Evolutionary conservation across 1,284 basidiomycete species (phyloP), one percentile per base, ranked within the genome.

Genomic region (Trametes polyzona): DNA sequence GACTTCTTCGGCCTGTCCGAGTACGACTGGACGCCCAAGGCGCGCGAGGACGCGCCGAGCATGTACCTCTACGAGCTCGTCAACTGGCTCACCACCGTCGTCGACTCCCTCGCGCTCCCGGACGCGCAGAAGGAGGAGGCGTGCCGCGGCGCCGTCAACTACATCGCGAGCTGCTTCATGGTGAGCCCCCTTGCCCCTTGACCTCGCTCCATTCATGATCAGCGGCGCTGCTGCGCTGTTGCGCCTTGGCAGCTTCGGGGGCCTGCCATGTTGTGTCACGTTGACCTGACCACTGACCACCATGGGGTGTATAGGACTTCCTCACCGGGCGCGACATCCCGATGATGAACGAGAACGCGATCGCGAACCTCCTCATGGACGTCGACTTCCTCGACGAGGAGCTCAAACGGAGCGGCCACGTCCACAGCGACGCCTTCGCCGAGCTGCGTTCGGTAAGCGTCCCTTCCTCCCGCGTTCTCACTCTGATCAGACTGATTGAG

Each of bases 71-170:
- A 94, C 69, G 97, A 98, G 72, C 85, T 98, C 69, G 84, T 97
- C 69, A 95, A 95, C 67, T 99, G 96, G 92, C 80, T 99, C 41
- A 94, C 91, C 36, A 97, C 96, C 1, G 93, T 98, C 63, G 95
- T 99, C 63, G 96, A 98, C 72, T 92, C 92, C 27, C 88, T 98
- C 17, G 81, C 92, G 47, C 88, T 97, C 68, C 87, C 93, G 59
- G 88, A 93, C 55, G 75, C 78, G 6, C 90, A 95, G 73, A 96
- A 96, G 74, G 89, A 92, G 46, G 87, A 91, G 59, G 92, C 93
- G 12, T 99, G 97, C 73, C 83, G 83, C 63, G 90, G 87, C 35
- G 95, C 96, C 12, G 81, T 96, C 36, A 77, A 81, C 30, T 93
- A 96, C 69, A 93, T 98, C 54, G 90, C 94, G 0, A 84, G 88